Evolutionary conservation across 2,329 filamentous ascomycete species (phyloP).

Genomic region (Aspergillus sp.): DNA sequence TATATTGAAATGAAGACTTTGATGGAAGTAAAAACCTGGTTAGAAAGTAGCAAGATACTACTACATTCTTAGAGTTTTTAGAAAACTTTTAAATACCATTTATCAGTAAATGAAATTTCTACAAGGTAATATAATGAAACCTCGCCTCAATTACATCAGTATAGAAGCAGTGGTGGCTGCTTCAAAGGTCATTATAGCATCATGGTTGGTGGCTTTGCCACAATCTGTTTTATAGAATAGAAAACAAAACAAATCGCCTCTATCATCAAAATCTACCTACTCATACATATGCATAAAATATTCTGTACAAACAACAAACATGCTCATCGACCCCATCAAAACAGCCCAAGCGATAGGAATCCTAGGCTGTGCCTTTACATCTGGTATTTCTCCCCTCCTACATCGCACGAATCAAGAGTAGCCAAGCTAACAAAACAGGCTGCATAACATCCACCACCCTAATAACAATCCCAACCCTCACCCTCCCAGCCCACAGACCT

Average conservation of each 20-base stretch:
- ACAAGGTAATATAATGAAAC: no score
- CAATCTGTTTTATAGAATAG: background rate
- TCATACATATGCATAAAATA: conserved; percentile 1
- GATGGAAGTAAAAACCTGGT: no score
- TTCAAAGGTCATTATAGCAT: background rate
- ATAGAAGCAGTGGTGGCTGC: no score
- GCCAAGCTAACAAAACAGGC: conserved; percentile 11
- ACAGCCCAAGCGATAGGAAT: conserved; percentile 12
- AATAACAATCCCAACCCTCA: conserved; percentile 15
- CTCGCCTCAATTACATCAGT: no score
- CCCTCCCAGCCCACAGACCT: conserved; percentile 11
- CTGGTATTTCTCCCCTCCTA: conserved; percentile 5
- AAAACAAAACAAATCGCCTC: background rate
- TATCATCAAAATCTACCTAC: conserved; percentile 1
- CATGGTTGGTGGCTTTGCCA: no score
- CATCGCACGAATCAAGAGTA: background rate
- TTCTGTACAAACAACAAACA: background rate
- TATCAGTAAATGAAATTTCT: no score
- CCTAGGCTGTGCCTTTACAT: conserved; percentile 11
- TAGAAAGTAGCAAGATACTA: no score
- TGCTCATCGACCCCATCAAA: conserved; percentile 6
- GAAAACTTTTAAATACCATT: no score
- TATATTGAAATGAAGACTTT: no score
- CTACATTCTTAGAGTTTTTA: no score
- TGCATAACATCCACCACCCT: conserved; percentile 20